Percentiles rank a stretch among this genome's conserved stretches.
phyloP scores from a whole-genome alignment of 345 rosid genomes.

The Salix exigua region DNA sequence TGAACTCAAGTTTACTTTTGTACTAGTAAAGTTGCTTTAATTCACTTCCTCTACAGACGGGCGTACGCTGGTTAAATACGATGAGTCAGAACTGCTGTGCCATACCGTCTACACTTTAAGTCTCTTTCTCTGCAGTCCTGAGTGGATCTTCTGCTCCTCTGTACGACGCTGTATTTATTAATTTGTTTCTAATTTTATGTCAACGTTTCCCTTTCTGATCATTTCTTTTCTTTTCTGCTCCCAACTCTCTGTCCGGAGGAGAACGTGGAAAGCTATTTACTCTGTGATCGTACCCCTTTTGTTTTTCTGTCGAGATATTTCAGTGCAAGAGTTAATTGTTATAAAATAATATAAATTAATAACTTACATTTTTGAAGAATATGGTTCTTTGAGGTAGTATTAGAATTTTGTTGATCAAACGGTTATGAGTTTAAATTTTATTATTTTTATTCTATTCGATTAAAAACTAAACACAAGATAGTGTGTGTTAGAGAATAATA shows the following conservation, averaged over 20 bases:
- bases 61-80: slow-evolving; percentile 18
- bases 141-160: slow-evolving; percentile 27
- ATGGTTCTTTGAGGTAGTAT: too few species aligned
- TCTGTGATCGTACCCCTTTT: not conserved
- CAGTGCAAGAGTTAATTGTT: too few species aligned
- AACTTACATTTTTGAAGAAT: too few species aligned
- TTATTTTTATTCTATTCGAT: too few species aligned
- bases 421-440: too few species aligned
- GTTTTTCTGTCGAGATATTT: not conserved
- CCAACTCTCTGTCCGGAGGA: slow-evolving; percentile 15
- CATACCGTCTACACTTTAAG: not conserved
- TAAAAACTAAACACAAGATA: too few species aligned
- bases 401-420: too few species aligned
- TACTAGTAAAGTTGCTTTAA: not conserved
- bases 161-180: slow-evolving; percentile 8
- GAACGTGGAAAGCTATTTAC: not conserved
- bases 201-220: slow-evolving; percentile 17
- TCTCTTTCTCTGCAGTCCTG: not conserved
- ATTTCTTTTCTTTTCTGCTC: slow-evolving; percentile 12
- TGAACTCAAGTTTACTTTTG: slow-evolving; percentile 6
- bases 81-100: not conserved
- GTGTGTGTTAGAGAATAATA: too few species aligned
- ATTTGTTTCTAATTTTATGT: slow-evolving; percentile 20
- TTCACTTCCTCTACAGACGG: slow-evolving; percentile 11
- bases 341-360: too few species aligned